phyloP scores from a whole-genome alignment of 768 basidiomycete species.

The Serendipita sp. region DNA sequence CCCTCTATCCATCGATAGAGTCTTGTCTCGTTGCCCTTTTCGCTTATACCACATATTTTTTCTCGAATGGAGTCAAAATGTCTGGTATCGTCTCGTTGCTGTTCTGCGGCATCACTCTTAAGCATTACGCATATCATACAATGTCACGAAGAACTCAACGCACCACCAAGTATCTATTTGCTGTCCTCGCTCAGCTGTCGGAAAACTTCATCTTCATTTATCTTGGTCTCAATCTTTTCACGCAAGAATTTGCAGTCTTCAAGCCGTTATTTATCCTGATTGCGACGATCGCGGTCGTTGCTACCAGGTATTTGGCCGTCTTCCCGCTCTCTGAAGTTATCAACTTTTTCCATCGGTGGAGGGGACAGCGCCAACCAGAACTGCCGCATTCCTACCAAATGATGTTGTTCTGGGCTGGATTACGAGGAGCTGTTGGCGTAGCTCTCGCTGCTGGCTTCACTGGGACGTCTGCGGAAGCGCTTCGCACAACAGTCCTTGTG shows the following conservation, averaged over 20 bases:
- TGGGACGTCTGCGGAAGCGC: slow-evolving; percentile 79
- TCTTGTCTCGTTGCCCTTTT: slow-evolving; percentile 89
- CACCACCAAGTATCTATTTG: slow-evolving; percentile 90
- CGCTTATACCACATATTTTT: slow-evolving; percentile 96
- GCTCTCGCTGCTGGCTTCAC: slow-evolving; percentile 93
- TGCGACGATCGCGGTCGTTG: slow-evolving; percentile 79
- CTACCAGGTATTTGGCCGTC: slow-evolving; percentile 89
- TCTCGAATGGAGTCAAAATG: slow-evolving; percentile 91
- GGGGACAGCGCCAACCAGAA: slow-evolving; percentile 78
- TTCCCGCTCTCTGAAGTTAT: slow-evolving; percentile 91
- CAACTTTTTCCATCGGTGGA: slow-evolving; percentile 79
- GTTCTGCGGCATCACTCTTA: slow-evolving; percentile 97
- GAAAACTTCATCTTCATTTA: slow-evolving; percentile 99
- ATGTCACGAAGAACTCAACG: slow-evolving; percentile 93
- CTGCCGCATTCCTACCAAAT: slow-evolving; percentile 96
- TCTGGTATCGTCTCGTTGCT: slow-evolving; percentile 93
- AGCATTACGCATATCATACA: slow-evolving; percentile 99
- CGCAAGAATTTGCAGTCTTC: slow-evolving; percentile 65
- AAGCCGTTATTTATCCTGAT: slow-evolving; percentile 92
- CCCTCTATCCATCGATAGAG: slow-evolving; percentile 82
- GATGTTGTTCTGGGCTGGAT: slow-evolving; percentile 99
- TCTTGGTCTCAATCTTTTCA: slow-evolving; percentile 94
- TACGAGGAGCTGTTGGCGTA: slow-evolving; percentile 93
- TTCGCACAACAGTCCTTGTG: slow-evolving; percentile 85
- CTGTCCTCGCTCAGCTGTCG: slow-evolving; percentile 80